Evolutionary conservation across 345 rosid species (phyloP).

Genomic region (Gossypium australe): DNA sequence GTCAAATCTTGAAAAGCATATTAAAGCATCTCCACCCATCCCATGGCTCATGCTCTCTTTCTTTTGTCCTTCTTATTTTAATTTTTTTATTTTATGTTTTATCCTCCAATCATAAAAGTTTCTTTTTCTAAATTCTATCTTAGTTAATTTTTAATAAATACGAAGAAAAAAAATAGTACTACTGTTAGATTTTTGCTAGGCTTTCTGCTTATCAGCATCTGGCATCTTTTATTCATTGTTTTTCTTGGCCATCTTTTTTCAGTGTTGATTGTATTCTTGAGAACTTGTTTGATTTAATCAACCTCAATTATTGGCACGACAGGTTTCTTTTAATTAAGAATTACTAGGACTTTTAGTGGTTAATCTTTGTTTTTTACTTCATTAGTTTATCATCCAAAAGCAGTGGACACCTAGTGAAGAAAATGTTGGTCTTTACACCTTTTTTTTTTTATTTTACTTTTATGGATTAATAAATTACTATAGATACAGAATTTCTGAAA

Average conservation of each 20-base stretch:
- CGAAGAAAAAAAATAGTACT: not conserved
- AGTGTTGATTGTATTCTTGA: not conserved
- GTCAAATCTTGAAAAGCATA: conserved; percentile 38
- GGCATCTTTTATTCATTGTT: not conserved
- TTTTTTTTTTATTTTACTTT: not conserved
- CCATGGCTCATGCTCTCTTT: conserved; percentile 1
- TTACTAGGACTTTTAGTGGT: not conserved
- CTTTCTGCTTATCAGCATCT: not conserved
- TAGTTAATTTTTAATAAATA: not conserved
- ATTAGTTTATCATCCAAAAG: not conserved
- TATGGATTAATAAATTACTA: too few species aligned
- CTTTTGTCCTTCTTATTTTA: not conserved
- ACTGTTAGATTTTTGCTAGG: not conserved
- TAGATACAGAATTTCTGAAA: too few species aligned
- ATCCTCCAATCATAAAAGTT: conserved; percentile 8
- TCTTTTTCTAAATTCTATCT: conserved; percentile 11
- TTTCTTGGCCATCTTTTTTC: not conserved
- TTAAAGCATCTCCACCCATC: conserved; percentile 45
- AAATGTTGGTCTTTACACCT: not conserved
- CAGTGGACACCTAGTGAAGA: not conserved
- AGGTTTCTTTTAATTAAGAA: not conserved
- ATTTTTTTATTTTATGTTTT: not conserved
- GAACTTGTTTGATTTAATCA: not conserved
- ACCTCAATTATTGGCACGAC: not conserved
- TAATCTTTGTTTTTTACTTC: not conserved